Base-by-base conservation (phyloP, 768 basidiomycete genomes). In the Leucosporidium yakuticum region DNA sequence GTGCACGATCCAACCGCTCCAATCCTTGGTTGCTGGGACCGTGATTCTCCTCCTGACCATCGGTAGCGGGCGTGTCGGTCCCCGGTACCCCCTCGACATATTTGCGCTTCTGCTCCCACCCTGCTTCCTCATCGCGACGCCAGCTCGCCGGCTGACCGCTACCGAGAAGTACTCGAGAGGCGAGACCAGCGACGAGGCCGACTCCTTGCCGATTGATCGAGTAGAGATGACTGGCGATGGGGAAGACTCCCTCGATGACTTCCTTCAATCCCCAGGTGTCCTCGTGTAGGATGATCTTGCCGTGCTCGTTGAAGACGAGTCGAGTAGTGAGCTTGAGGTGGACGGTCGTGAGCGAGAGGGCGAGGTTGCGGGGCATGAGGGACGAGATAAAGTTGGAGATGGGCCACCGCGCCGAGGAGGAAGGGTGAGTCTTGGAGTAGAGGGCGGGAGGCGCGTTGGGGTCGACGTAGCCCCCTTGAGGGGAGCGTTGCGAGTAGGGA, bases 231-330 rank as follows among this genome's bases (percentile, higher is more conserved):
- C 58, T 62, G 17, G 31, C 64, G 54, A 72, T 0, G 31, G 71
- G 71, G 32, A 71, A 58, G 9, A 62, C 23, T 36, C 65, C 65
- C 51, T 69, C 68, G 63, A 89, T 81, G 66, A 91, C 80, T 76
- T 91, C 90, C 76, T 86, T 85, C 53, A 89, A 81, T 73, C 91
- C 88, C 88, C 88, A 90, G 49, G 88, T 82, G 75, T 91, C 90
- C 34, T 88, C 83, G 76, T 92, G 90, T 73, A 86, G 84, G 6
- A 88, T 87, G 69, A 91, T 86, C 67, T 83, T 84, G n/a, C 87
- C 88, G 75, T 86, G 86, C 73, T 90, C 89, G 78, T 90, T 90
- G 78, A 91, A 89, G 39, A 84, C 83, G 47, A 91, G 82, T 34
- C 86, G 84, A 6, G 88, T 88, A 65, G 88, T 87, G 8, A 91